Evolutionary conservation across 2,329 filamentous ascomycete genomes (phyloP).

Genomic region (Aureobasidium sp.): DNA sequence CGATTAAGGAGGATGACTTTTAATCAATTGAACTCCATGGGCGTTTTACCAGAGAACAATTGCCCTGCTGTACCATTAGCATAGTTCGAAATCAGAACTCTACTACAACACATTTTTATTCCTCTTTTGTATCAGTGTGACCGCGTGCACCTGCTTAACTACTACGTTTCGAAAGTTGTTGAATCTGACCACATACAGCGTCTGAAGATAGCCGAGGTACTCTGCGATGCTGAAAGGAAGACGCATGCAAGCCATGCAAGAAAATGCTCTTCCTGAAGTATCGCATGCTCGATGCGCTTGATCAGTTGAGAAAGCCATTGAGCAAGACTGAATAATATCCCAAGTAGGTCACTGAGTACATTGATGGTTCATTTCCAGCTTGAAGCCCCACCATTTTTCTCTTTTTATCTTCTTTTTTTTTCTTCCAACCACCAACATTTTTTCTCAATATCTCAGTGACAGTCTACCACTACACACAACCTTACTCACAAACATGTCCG

Average conservation of each 20-base stretch:
- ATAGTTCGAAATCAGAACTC: conserved; percentile 13
- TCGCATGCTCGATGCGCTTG: too few species aligned
- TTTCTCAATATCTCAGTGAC: not conserved
- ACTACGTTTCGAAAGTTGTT: not conserved
- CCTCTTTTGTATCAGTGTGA: not conserved
- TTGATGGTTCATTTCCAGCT: not conserved
- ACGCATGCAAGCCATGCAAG: too few species aligned
- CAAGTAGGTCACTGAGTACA: not conserved
- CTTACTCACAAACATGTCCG: not conserved
- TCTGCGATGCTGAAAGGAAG: too few species aligned
- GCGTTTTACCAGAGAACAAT: conserved; percentile 13
- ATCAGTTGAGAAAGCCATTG: too few species aligned
- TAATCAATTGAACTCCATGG: conserved; percentile 7
- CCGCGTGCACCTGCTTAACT: not conserved
- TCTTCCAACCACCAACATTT: not conserved
- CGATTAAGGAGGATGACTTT: conserved; percentile 14
- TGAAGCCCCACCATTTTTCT: not conserved
- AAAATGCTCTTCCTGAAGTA: too few species aligned
- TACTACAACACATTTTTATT: not conserved
- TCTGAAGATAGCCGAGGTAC: too few species aligned
- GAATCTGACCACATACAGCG: too few species aligned
- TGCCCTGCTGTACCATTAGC: conserved; percentile 13
- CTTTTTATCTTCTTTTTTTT: not conserved
- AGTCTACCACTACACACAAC: not conserved
- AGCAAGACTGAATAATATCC: too few species aligned